Percentiles rank a stretch among this genome's conserved stretches.
phyloP scores from a whole-genome alignment of 805 yeast genomes.

The Yueomyces sinensis region DNA sequence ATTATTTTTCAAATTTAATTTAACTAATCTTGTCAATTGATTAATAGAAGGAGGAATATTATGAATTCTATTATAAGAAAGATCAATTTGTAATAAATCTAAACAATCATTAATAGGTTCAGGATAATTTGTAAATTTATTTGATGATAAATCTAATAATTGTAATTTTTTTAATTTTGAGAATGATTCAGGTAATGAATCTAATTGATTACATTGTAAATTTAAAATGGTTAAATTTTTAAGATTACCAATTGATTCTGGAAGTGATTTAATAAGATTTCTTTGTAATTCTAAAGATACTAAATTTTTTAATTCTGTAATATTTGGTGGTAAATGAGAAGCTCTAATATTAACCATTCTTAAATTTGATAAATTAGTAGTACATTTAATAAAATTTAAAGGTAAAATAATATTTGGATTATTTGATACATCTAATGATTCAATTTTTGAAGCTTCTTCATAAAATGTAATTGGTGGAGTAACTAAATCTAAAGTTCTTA shows the following conservation, averaged over 20 bases:
- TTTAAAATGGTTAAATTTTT: constrained; percentile 43
- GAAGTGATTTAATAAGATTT: constrained; percentile 56
- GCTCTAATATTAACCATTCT: constrained; percentile 63
- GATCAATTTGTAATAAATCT: constrained; percentile 52
- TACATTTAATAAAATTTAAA: constrained; percentile 69
- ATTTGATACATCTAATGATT: constrained; percentile 67
- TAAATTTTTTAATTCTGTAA: constrained; percentile 56
- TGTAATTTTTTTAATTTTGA: constrained; percentile 40
- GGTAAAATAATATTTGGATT: constrained; percentile 82
- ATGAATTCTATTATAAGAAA: constrained; percentile 67
- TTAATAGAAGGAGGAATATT: constrained; percentile 49
- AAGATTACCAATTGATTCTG: constrained; percentile 41
- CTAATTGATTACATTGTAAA: constrained; percentile 64
- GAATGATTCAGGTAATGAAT: constrained; percentile 47
- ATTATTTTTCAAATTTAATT: constrained; percentile 66
- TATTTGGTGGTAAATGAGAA: constrained; percentile 58
- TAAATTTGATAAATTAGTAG: constrained; percentile 54
- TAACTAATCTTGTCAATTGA: constrained; percentile 45
- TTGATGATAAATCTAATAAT: constrained; percentile 66
- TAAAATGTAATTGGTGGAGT: constrained; percentile 77
- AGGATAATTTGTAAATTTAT: constrained; percentile 50
- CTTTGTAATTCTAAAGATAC: constrained; percentile 61
- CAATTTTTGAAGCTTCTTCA: constrained; percentile 68
- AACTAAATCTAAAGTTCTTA: constrained; percentile 60
- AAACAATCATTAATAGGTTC: constrained; percentile 48